Conservation (phyloP, 1,284 basidiomycete genomes). For the Schizophyllum amplum region DNA sequence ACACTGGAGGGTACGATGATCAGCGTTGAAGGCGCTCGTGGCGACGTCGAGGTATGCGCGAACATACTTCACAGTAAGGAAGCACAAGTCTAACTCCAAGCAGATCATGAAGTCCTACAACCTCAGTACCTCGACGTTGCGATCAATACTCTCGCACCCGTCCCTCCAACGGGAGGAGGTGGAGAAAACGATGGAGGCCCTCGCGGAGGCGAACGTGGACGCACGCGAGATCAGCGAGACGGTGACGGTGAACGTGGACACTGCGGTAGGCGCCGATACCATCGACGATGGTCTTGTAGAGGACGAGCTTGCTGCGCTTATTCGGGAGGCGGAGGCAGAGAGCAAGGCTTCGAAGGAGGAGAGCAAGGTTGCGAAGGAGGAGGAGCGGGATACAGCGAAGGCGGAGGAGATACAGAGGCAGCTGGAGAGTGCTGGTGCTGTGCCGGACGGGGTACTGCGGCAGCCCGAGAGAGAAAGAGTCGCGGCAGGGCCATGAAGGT, state of each 20-base stretch:
- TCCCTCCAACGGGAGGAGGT: constrained; percentile 71
- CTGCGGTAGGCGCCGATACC: constrained; percentile 41
- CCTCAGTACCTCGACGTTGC: constrained; percentile 71
- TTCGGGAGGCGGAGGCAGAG: constrained; percentile 35
- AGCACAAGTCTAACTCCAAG: constrained; percentile 3
- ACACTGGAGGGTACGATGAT: constrained; percentile 73
- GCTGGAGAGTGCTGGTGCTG: neutral
- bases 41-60: constrained; percentile 78
- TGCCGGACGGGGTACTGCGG: neutral
- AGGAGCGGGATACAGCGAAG: constrained; percentile 5
- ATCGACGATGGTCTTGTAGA: constrained; percentile 56
- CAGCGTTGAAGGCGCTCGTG: constrained; percentile 81
- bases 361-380: constrained; percentile 10
- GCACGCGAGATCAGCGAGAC: constrained; percentile 79
- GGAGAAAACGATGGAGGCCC: constrained; percentile 79
- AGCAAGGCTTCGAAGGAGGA: constrained; percentile 22
- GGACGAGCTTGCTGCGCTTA: constrained; percentile 44
- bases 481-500: neutral
- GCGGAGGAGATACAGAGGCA: neutral
- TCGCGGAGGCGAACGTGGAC: constrained; percentile 76
- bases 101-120: constrained; percentile 86
- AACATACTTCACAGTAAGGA: neutral
- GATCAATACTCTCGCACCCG: constrained; percentile 70
- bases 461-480: neutral
- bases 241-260: constrained; percentile 58